A percentile compares a stretch with the other conserved stretches of the same genome.
phyloP scores from a whole-genome alignment of 2,329 filamentous ascomycete species.

The Penicillium sp. region DNA sequence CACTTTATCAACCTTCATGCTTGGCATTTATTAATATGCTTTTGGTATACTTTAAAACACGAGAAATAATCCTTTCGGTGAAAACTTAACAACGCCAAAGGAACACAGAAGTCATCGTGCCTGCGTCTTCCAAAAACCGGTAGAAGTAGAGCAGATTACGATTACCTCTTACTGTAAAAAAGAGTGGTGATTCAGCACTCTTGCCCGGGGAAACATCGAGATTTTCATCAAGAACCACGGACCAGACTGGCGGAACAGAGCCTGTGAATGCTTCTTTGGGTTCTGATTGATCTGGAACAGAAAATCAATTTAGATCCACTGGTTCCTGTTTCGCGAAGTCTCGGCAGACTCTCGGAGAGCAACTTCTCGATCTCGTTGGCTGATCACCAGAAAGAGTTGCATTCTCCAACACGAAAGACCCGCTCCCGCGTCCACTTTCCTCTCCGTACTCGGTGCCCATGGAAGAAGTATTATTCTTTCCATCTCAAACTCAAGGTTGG shows the following conservation, averaged over 20 bases:
- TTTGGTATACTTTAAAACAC: not conserved
- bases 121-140: not conserved
- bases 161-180: not conserved
- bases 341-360: conserved; percentile 1
- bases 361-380: conserved; percentile 18
- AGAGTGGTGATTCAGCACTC: conserved; percentile 4
- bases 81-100: not conserved
- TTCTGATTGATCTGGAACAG: conserved; percentile 11
- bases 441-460: not conserved
- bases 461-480: conserved; percentile 2
- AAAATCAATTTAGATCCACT: conserved; percentile 16
- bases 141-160: not conserved
- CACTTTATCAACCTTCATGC: not conserved
- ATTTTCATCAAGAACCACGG: conserved; percentile 3
- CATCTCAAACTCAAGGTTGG: not conserved
- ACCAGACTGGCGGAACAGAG: not conserved
- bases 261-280: not conserved
- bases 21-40: conserved; percentile 1
- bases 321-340: conserved; percentile 4
- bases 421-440: conserved; percentile 23
- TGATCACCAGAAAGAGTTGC: not conserved
- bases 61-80: not conserved
- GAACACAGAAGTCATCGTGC: not conserved
- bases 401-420: conserved; percentile 17
- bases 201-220: not conserved